A percentile compares a stretch with the other conserved stretches of the same genome.
phyloP scores from a whole-genome alignment of 192 early-diverging fungal genomes.

The Entophlyctis luteolus region DNA sequence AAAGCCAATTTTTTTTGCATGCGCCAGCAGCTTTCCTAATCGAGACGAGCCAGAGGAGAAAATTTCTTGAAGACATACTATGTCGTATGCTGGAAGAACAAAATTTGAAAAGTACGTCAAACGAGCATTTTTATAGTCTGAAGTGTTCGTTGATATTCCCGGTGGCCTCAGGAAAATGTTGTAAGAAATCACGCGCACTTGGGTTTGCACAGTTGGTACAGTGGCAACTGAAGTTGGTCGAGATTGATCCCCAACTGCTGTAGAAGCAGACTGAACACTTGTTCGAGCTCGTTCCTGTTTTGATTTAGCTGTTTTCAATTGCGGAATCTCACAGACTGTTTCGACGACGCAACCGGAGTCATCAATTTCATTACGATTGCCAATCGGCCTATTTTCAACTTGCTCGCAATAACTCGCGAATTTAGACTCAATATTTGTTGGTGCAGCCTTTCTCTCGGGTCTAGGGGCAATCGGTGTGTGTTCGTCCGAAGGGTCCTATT shows the following conservation, averaged over 20 bases:
- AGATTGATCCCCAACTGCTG: background rate
- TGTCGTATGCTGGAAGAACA: constrained; percentile 69
- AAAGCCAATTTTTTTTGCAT: constrained; percentile 65
- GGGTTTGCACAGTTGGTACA: background rate
- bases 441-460: background rate
- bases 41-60: constrained; percentile 71
- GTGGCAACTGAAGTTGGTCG: background rate
- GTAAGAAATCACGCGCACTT: constrained; percentile 27
- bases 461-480: background rate
- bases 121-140: constrained; percentile 77
- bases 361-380: constrained; percentile 21
- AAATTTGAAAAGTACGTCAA: constrained; percentile 64
- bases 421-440: too few species aligned
- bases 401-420: too few species aligned
- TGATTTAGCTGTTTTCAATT: background rate
- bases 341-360: constrained; percentile 40
- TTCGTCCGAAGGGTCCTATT: background rate
- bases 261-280: constrained; percentile 4
- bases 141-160: constrained; percentile 29
- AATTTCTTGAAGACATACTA: constrained; percentile 78
- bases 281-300: background rate
- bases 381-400: constrained; percentile 34
- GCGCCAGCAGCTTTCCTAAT: constrained; percentile 50
- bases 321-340: background rate
- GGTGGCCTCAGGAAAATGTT: constrained; percentile 32